A percentile compares a stretch with the other conserved stretches of the same genome.
Evolutionary conservation across 768 basidiomycete species (phyloP).

Genomic region (Mycena amicta): DNA sequence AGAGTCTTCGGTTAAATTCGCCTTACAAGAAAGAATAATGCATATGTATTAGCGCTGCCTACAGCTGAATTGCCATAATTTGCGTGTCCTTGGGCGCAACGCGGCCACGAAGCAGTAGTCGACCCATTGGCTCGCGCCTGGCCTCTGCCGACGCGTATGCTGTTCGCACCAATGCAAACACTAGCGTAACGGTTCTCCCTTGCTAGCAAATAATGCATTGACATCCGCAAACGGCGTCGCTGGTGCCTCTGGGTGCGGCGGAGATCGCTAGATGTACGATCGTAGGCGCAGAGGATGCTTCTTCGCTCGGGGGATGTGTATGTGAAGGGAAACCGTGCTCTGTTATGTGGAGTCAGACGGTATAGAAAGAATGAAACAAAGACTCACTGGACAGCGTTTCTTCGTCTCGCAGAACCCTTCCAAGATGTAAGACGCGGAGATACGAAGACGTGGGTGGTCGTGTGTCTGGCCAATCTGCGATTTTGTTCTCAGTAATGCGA

Average conservation of each 20-base stretch:
- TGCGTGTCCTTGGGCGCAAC: too few species aligned
- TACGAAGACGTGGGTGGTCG: background rate
- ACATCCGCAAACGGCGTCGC: background rate
- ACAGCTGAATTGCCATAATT: too few species aligned
- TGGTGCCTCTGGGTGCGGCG: background rate
- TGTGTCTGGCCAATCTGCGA: background rate
- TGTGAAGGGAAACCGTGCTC: background rate
- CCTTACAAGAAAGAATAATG: too few species aligned
- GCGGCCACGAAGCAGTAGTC: too few species aligned
- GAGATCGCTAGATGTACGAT: conserved; percentile 1
- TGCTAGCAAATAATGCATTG: conserved; percentile 3
- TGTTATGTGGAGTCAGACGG: background rate
- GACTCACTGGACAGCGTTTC: background rate
- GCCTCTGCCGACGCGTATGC: too few species aligned
- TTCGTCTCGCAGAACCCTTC: background rate
- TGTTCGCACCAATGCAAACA: too few species aligned
- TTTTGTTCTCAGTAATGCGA: background rate
- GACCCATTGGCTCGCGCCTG: too few species aligned
- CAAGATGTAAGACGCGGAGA: background rate
- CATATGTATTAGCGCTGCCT: too few species aligned
- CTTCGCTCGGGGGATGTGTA: background rate
- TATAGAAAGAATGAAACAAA: background rate
- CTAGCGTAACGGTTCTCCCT: too few species aligned
- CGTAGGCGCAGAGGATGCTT: background rate
- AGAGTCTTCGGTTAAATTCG: too few species aligned